Conservation (phyloP, 306 rosid species). For the Echinosophora koreensis region DNA sequence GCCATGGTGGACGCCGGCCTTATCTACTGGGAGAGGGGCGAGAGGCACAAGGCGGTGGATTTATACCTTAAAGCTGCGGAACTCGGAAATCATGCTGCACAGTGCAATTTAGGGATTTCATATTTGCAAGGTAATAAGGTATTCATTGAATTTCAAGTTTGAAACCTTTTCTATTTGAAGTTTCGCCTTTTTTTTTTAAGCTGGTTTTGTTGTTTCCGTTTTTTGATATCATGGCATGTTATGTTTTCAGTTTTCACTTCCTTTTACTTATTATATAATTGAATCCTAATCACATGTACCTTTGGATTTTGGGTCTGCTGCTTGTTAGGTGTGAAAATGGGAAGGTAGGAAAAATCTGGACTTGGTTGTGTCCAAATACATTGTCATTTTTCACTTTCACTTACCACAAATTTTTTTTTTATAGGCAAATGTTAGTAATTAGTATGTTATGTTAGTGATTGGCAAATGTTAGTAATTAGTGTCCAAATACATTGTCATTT, state of each 20-base stretch:
- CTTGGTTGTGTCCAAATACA: no score
- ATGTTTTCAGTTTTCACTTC: not conserved
- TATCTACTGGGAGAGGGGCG: conserved; percentile 78
- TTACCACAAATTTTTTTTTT: no score
- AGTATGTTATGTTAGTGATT: no score
- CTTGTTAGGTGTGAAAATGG: no score
- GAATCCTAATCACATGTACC: not conserved
- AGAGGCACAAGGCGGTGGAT: conserved; percentile 59
- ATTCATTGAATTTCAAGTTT: not conserved
- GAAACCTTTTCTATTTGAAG: not conserved
- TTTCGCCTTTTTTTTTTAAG: not conserved
- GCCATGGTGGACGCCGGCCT: conserved; percentile 97
- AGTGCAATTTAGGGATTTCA: conserved; percentile 87
- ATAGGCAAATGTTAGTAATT: no score
- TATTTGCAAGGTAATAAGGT: conserved; percentile 89
- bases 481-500: no score
- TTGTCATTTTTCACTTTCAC: no score
- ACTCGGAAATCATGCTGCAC: conserved; percentile 77
- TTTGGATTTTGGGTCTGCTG: conserved; percentile 1
- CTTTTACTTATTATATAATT: not conserved
- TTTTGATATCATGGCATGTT: not conserved
- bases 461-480: no score
- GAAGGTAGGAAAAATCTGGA: no score
- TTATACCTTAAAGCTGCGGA: conserved; percentile 70
- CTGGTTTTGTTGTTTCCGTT: not conserved